Conservation (phyloP, 1,284 basidiomycete genomes). For the Heterobasidion occidentale region DNA sequence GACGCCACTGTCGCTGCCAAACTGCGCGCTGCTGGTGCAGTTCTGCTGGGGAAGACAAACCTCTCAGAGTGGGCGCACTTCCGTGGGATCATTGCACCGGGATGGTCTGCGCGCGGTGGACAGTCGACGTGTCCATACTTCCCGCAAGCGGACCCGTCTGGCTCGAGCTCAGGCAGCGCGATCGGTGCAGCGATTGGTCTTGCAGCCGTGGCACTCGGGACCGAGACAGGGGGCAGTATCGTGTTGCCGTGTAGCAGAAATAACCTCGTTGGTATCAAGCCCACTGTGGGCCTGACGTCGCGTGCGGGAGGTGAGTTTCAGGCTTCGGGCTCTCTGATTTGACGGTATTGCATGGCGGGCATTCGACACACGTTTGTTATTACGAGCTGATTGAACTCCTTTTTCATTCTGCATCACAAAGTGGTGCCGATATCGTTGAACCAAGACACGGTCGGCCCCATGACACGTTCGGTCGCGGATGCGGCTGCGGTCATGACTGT, state of each 20-base stretch:
- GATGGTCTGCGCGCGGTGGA: constrained; percentile 62
- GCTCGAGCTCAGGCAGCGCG: constrained; percentile 59
- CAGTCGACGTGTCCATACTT: constrained; percentile 56
- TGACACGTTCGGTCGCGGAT: constrained; percentile 50
- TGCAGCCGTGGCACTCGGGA: constrained; percentile 48
- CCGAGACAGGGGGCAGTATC: constrained; percentile 63
- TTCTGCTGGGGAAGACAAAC: constrained; percentile 61
- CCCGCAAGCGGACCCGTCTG: constrained; percentile 52
- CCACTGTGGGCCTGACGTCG: constrained; percentile 42
- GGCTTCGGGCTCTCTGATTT: not conserved
- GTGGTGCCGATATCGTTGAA: constrained; percentile 23
- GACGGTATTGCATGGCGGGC: not conserved
- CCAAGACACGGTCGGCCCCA: constrained; percentile 60
- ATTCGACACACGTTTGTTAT: too few species aligned
- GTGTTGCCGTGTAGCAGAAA: constrained; percentile 34
- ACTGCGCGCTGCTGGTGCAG: constrained; percentile 58
- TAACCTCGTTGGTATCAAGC: constrained; percentile 45
- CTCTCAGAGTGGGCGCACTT: constrained; percentile 57
- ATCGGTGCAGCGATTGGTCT: constrained; percentile 58
- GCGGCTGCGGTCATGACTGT: constrained; percentile 50
- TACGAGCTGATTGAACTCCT: too few species aligned
- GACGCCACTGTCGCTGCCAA: constrained; percentile 56
- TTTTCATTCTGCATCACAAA: too few species aligned
- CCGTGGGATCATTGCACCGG: constrained; percentile 46
- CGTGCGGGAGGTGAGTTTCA: constrained; percentile 32